phyloP scores from a whole-genome alignment of 2,329 filamentous ascomycete genomes.

The Monilinia polystroma region DNA sequence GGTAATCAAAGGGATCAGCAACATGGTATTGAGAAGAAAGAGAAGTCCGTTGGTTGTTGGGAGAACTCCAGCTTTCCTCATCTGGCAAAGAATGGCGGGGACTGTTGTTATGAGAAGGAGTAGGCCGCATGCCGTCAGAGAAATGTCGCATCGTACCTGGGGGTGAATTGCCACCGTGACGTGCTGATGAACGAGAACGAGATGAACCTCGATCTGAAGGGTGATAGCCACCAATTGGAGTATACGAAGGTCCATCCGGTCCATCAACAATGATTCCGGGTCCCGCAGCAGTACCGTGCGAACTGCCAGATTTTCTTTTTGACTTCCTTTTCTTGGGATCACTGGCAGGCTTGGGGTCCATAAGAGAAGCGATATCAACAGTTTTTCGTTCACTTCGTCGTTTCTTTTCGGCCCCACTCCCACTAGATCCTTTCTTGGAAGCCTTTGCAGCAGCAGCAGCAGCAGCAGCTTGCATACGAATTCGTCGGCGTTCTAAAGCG shows the following conservation, averaged over 20 bases:
- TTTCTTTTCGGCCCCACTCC: constrained; percentile 35
- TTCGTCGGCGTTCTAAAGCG: constrained; percentile 68
- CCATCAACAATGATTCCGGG: constrained; percentile 50
- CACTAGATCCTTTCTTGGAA: constrained; percentile 32
- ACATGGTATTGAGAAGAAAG: constrained; percentile 37
- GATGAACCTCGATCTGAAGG: constrained; percentile 37
- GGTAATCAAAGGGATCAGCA: constrained; percentile 43
- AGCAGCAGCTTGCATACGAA: constrained; percentile 49
- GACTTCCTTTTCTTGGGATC: constrained; percentile 35
- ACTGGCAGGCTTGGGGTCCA: constrained; percentile 21
- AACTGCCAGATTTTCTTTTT: constrained; percentile 38
- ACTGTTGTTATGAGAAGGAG: constrained; percentile 43
- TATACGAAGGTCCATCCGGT: constrained; percentile 49
- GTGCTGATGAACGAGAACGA: constrained; percentile 39
- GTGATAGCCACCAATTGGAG: constrained; percentile 46
- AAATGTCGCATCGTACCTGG: constrained; percentile 34
- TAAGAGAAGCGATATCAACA: constrained; percentile 36
- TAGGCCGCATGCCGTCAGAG: constrained; percentile 38
- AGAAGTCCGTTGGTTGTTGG: constrained; percentile 41
- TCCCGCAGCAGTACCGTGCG: constrained; percentile 34
- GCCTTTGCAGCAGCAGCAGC: constrained; percentile 33
- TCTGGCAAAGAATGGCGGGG: constrained; percentile 46
- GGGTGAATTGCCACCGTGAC: constrained; percentile 28
- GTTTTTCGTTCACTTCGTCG: constrained; percentile 32
- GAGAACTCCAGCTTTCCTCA: constrained; percentile 47